Evolutionary conservation across 169 alveolate genomes (phyloP).

Genomic region (Neospora caninum): DNA sequence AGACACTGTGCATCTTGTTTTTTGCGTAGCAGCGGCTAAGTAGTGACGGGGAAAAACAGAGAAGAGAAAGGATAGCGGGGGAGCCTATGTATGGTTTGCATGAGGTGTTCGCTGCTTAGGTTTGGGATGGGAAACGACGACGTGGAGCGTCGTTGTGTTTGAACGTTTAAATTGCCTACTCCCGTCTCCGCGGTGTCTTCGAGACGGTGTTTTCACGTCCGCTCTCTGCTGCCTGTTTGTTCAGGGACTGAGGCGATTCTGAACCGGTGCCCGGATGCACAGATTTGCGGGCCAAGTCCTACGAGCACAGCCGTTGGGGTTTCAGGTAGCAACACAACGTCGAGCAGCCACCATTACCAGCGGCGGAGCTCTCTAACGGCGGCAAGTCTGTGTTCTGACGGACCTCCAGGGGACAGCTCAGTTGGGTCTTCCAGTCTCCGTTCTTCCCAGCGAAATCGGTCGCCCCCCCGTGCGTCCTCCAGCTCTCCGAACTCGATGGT

Average conservation of each 20-base stretch:
- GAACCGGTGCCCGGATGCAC: conserved; percentile 26
- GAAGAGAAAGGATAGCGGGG: no score
- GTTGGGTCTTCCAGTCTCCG: not conserved
- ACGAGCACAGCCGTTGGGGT: not conserved
- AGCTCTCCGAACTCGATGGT: not conserved
- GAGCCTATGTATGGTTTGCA: no score
- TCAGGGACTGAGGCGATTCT: conserved; percentile 31
- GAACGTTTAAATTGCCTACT: no score
- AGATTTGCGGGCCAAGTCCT: not conserved
- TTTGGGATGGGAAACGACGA: no score
- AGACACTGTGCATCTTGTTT: no score
- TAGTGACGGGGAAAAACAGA: no score
- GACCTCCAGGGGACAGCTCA: not conserved
- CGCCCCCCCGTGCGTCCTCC: not conserved
- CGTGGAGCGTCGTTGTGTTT: no score
- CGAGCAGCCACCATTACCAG: not conserved
- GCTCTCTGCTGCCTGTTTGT: not conserved
- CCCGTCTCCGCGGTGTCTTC: no score
- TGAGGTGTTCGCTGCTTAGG: no score
- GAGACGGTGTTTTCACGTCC: no score
- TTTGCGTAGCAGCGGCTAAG: no score
- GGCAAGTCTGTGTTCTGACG: not conserved
- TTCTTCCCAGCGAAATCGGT: not conserved
- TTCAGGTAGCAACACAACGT: not conserved
- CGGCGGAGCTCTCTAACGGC: not conserved